These are phyloP conservation scores for Cordyceps farinosa DNA, from an alignment of 2,329 filamentous ascomycete genomes.

Conservation along the genomic window DNA sequence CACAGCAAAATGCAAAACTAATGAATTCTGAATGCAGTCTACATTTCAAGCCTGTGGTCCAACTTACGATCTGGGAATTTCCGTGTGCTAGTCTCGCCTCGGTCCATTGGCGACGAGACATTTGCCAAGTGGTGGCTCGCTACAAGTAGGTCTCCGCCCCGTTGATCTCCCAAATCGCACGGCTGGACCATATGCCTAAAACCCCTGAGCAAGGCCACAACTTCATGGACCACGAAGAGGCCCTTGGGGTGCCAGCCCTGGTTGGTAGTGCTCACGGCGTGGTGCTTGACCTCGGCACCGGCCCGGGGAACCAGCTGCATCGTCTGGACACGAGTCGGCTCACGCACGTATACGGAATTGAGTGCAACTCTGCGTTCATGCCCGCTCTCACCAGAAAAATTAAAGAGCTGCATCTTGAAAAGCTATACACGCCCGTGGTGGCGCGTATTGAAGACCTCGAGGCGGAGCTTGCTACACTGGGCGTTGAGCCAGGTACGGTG, in stretches of 20 bases:
- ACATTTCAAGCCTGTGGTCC: neutral
- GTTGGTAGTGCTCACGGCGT: slow-evolving; percentile 5
- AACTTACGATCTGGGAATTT: neutral
- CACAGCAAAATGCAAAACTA: too few relatives aligned
- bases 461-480: slow-evolving; percentile 31
- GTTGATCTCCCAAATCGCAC: neutral
- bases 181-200: neutral
- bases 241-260: neutral
- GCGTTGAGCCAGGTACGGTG: slow-evolving; percentile 33
- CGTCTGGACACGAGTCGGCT: slow-evolving; percentile 33
- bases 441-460: slow-evolving; percentile 37
- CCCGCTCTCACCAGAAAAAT: slow-evolving; percentile 30
- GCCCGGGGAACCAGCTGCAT: slow-evolving; percentile 41
- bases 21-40: neutral
- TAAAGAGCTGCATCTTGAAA: slow-evolving; percentile 26
- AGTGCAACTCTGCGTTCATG: slow-evolving; percentile 36
- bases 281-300: slow-evolving; percentile 44
- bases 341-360: slow-evolving; percentile 36
- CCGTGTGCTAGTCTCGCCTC: neutral
- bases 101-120: neutral
- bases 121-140: slow-evolving; percentile 11
- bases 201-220: neutral
- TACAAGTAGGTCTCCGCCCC: neutral
- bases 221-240: neutral
- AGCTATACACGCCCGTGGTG: slow-evolving; percentile 36